Evolutionary conservation across 768 basidiomycete species (phyloP), one percentile per base, ranked within the genome.

Genomic region (Suillus brevipes): DNA sequence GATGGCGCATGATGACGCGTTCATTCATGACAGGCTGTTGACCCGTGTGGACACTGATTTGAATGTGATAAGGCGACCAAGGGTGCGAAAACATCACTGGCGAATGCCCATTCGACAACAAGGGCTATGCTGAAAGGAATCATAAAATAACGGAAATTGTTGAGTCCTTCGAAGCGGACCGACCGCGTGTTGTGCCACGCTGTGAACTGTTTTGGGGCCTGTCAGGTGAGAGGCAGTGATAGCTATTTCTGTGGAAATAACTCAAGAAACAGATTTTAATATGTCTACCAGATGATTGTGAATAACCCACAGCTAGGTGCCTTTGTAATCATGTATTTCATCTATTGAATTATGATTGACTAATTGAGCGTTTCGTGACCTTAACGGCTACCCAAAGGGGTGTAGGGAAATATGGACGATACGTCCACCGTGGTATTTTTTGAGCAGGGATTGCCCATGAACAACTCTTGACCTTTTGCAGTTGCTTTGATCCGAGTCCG

Each of bases 351-450:
- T 9, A 62, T 13, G 28, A 18, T 20, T 31, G n/a, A 38, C 7
- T 62, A n/a, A 62, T 62, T 23, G 3, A 20, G 13, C 6, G 61
- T 20, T 18, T 18, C 55, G 16, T 49, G 20, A n/a, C 79, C 38
- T 74, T 73, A 5, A 47, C 3, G 47, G 53, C 68, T 65, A 10
- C 68, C 58, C 6, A 81, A 78, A 14, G 82, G 81, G 20, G 80
- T 78, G 53, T 81, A 72, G 18, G 84, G 83, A 62, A 83, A 80
- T 2, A 83, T 84, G 7, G 76, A 72, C 18, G 81, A 76, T 25
- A 77, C 71, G 20, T 81, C 80, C 4, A 82, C 63, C 20, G 77
- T 12, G 81, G 79, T 60, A 84, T 72, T 68, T 72, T 68, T 79
- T 81, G 45, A 81, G 52, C 40, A 80, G 67, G 36, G 76, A 69